Base-by-base conservation (phyloP, 2,329 filamentous ascomycete species). In the Beauveria sp. region DNA sequence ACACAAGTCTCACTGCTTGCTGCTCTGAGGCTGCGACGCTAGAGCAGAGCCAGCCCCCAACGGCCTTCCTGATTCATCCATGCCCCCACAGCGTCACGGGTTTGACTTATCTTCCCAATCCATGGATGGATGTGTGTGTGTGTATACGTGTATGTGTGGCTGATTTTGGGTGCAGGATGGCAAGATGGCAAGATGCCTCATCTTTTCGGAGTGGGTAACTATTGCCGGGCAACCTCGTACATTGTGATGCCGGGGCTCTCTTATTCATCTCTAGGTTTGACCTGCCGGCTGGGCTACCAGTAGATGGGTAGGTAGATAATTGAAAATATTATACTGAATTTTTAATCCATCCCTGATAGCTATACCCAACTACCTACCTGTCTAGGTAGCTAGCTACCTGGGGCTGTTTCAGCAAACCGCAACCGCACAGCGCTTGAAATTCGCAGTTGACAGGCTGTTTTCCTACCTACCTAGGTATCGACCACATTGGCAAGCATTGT, bases 21-120 rank as follows among this genome's bases (percentile, higher is more conserved):
- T 61, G 18, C 20, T n/a, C n/a, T 34, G 46, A 48, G 41, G n/a
- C 22, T n/a, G 40, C 4, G 46, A 30, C 41, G 50, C 50, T 48
- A 54, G 22, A 40, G 20, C 26, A 22, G 14, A 50, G 34, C 10
- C 20, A 41, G 51, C 50, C 51, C 58, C 50, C 51, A 55, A 41
- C 43, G 51, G 58, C 58, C 58, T 61, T 53, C 58, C 43, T 61
- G 40, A 55, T 61, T 55, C 41, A 55, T 50, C 20, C 50, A 24
- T 59, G 5, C 28, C n/a, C 12, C 22, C 14, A 10, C 34, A 44
- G 20, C 55, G 55, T 43, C 18, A 37, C 28, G 28, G 18, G 28
- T 24, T 28, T 43, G 30, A 43, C 10, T 10, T n/a, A 16, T 43
- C 14, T 44, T 53, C 20, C n/a, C 20, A 20, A 53, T 53, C 5